Conservation (phyloP, 352 stramenopile species). For the Globisporangium polare region DNA sequence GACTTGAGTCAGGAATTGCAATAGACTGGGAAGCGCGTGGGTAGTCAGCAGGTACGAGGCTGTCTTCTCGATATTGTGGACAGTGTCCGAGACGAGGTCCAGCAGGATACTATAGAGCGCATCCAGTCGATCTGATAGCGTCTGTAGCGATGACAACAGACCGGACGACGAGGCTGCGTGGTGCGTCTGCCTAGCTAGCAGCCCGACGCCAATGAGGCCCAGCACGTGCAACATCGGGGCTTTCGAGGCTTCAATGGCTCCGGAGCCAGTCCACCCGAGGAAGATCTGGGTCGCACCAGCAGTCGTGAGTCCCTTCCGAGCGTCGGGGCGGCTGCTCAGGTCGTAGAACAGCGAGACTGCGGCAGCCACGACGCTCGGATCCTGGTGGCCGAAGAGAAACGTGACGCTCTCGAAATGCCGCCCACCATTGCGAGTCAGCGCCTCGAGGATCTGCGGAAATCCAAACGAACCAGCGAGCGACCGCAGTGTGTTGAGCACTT, state of each 20-base stretch:
- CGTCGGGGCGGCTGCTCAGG: conserved; percentile 47
- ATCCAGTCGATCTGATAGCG: conserved; percentile 30
- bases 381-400: conserved; percentile 32
- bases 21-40: conserved; percentile 37
- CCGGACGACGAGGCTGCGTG: conserved; percentile 12
- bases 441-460: conserved; percentile 50
- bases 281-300: conserved; percentile 52
- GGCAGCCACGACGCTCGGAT: conserved; percentile 27
- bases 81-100: conserved; percentile 31
- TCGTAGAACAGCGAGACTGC: conserved; percentile 58
- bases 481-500: conserved; percentile 37
- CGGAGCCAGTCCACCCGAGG: conserved; percentile 32
- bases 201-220: conserved; percentile 40
- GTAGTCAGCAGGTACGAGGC: conserved; percentile 39
- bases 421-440: conserved; percentile 49
- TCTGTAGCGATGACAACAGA: conserved; percentile 30
- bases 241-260: conserved; percentile 18
- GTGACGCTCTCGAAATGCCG: conserved; percentile 45
- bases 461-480: conserved; percentile 40
- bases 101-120: conserved; percentile 45
- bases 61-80: conserved; percentile 21
- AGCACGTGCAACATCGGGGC: conserved; percentile 31
- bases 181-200: conserved; percentile 44
- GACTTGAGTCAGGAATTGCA: conserved; percentile 50
- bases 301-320: conserved; percentile 53